Conservation (phyloP, 257 asterid genomes). For the Osmanthus fragrans region DNA sequence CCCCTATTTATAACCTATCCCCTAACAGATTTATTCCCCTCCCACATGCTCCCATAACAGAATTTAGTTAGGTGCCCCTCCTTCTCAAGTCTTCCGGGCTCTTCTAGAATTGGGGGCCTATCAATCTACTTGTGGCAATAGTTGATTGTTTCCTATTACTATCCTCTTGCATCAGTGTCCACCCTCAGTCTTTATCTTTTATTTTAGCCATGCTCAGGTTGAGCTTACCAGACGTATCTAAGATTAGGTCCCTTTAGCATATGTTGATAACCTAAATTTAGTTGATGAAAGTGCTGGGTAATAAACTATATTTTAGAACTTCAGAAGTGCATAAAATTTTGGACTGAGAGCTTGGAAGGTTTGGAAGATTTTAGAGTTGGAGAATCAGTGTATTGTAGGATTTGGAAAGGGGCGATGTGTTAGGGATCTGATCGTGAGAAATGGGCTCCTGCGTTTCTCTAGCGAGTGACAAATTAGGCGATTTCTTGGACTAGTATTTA, state of each 20-base stretch:
- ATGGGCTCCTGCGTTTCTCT: slow-evolving; percentile 65
- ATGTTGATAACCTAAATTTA: no score
- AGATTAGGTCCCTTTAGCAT: not conserved
- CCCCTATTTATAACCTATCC: no score
- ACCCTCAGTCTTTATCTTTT: no score
- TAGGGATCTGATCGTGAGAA: slow-evolving; percentile 57
- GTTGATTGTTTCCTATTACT: not conserved
- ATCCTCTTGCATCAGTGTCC: no score
- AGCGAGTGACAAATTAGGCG: slow-evolving; percentile 39
- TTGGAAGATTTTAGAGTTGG: slow-evolving; percentile 45
- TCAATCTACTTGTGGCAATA: not conserved
- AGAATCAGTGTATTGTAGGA: slow-evolving; percentile 50
- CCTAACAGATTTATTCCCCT: no score
- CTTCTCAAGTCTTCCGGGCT: no score
- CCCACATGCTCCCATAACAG: no score
- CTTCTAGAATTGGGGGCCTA: no score
- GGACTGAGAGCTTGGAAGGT: slow-evolving; percentile 59
- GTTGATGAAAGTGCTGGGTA: not conserved
- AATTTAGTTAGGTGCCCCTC: no score
- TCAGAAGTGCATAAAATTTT: slow-evolving; percentile 61
- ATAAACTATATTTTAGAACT: not conserved
- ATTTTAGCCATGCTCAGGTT: not conserved
- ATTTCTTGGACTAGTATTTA: slow-evolving; percentile 69
- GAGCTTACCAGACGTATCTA: not conserved
- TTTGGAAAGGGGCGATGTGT: slow-evolving; percentile 63